Evolutionary conservation across 2,329 filamentous ascomycete genomes (phyloP).

Genomic region (Alternaria arborescens): DNA sequence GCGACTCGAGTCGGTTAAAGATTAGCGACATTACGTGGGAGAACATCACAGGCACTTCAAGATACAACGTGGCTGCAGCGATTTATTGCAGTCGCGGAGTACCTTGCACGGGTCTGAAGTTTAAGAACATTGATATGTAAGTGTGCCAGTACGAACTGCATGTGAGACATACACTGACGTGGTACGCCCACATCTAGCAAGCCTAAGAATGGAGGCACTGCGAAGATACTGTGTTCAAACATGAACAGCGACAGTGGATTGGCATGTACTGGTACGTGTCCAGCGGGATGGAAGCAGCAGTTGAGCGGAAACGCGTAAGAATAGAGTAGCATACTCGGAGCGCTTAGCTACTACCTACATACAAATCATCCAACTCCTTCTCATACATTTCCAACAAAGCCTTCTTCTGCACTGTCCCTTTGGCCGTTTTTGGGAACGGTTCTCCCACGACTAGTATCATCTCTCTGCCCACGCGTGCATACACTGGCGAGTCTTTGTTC

Average conservation of each 20-base stretch:
- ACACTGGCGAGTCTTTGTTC: constrained; percentile 53
- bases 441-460: constrained; percentile 56
- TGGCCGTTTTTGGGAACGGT: constrained; percentile 57
- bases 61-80: constrained; percentile 55
- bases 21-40: constrained; percentile 60
- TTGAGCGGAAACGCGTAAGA: constrained; percentile 33
- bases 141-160: neutral
- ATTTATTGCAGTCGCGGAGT: constrained; percentile 51
- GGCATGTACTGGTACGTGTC: constrained; percentile 37
- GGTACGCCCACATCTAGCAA: constrained; percentile 22
- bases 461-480: constrained; percentile 55
- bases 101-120: constrained; percentile 58
- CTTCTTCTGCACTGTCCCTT: constrained; percentile 57
- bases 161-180: neutral
- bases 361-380: constrained; percentile 18
- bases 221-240: constrained; percentile 37
- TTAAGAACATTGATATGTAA: constrained; percentile 57
- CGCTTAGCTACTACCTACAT: neutral
- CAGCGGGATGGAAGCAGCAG: constrained; percentile 35
- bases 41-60: constrained; percentile 58
- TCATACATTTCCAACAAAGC: constrained; percentile 53
- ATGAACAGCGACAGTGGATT: constrained; percentile 40
- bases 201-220: constrained; percentile 34
- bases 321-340: neutral
- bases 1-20: constrained; percentile 34